Base-by-base conservation (phyloP, 2,329 filamentous ascomycete species). In the Claviceps pazoutovae region DNA sequence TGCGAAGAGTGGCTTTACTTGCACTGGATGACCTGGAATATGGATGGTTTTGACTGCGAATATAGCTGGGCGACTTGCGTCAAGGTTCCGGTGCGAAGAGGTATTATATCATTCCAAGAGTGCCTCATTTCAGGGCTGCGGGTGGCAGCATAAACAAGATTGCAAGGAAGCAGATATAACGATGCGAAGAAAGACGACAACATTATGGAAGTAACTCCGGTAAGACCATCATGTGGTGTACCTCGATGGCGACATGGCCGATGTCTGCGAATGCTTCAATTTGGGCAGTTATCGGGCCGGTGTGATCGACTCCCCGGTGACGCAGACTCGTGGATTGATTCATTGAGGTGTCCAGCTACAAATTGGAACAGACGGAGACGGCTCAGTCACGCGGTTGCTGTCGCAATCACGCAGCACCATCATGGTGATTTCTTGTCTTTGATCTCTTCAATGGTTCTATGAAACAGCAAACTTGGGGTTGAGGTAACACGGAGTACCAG, bases 191-290 rank as follows among this genome's bases (percentile, higher is more conserved):
- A 19, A 36, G 21, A 26, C 4, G 30, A 48, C 19, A 19, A 41
- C 17, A 5, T 19, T 34, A 2, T 23, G 19, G 17, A 3, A 26
- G 16, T 19, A 14, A 19, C 49, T 37, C 39, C 47, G 36, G 51
- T 53, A 39, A 34, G 44, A 50, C 47, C 39, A 48, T 48, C 37
- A 47, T 53, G 51, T 36, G 44, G 39, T 50, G 51, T 45, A 52
- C 46, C 11, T 51, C 46, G 23, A 49, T 34, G 43, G 49, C 42
- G 8, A 38, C 30, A 50, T 34, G 48, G 36, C 26, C 21, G 14
- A 26, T 23, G 30, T 38, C 41, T 17, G 37, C 26, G 16, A 16
- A 23, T 44, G 48, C 48, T 45, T 50, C 48, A 37, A 34, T 19
- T 19, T 19, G 19, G 19, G 19, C 19, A 19, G 17, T 45, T 17